Conservation (phyloP, 1,139 yeast species). For the Zygoascus sp. region DNA sequence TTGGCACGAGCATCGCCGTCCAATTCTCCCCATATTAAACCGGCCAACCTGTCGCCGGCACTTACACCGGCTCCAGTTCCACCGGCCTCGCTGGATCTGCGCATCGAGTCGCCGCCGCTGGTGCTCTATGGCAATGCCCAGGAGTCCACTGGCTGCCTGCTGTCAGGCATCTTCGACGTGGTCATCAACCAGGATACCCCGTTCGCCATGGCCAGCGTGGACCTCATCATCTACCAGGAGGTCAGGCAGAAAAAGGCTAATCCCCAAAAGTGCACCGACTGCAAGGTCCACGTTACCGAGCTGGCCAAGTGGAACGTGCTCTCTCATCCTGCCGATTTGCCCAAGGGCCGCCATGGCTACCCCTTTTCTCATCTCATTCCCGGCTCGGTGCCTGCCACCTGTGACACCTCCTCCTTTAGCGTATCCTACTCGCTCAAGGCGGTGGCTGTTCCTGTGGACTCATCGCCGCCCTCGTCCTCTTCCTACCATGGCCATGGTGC, state of each 20-base stretch:
- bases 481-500: constrained; percentile 38
- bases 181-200: constrained; percentile 29
- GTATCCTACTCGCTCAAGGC: constrained; percentile 76
- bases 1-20: background rate
- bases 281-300: constrained; percentile 51
- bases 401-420: constrained; percentile 49
- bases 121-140: constrained; percentile 72
- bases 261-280: constrained; percentile 35
- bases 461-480: constrained; percentile 33
- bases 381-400: constrained; percentile 83
- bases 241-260: constrained; percentile 34
- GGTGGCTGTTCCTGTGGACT: constrained; percentile 44
- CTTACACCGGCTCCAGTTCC: constrained; percentile 10
- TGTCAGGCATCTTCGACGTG: constrained; percentile 61
- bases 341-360: constrained; percentile 69
- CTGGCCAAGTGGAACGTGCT: constrained; percentile 89
- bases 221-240: constrained; percentile 65
- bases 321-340: constrained; percentile 49
- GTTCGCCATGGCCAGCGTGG: constrained; percentile 50
- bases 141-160: constrained; percentile 80
- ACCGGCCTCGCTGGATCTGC: constrained; percentile 45
- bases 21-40: background rate
- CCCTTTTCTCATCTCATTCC: constrained; percentile 93
- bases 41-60: constrained; percentile 1
- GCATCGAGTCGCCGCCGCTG: constrained; percentile 86